Evolutionary conservation across 1,139 yeast genomes (phyloP), one percentile per base, ranked within the genome.

Genomic region (Geotrichum bryndzae): DNA sequence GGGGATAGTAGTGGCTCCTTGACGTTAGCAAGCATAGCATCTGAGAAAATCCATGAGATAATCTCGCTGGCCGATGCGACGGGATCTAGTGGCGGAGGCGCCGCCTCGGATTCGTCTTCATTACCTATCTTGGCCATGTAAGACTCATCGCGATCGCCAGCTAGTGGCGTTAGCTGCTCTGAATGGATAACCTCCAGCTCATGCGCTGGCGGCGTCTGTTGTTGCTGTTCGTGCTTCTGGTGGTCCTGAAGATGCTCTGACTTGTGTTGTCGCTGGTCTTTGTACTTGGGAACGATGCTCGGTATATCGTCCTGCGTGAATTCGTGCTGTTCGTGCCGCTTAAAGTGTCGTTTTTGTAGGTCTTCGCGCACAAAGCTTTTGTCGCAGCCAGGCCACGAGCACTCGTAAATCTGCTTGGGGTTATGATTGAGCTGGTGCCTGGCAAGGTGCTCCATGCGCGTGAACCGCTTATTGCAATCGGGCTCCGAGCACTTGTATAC

Each of bases 381-480:
- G 4, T 45, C 50, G 41, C 64, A 62, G 7, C 59, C 62, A 1
- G 59, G 60, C 64, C 64, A 62, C 2, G 51, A 29, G 51, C 64
- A 62, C 22, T 22, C 18, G 27, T 33, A 62, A 18, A 62, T 62
- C 46, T 57, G 52, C 18, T 60, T 62, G 11, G 64, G 64, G 15
- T 53, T 54, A 45, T 61, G 64, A 31, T 62, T 62, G 11, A 62
- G 54, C 54, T 56, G 62, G 41, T 60, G 62, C n/a, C 62, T 56
- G 2, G 59, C 66, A 15, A 78, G 69, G 65, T 78, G 82, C 64
- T 78, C 81, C 4, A 74, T 68, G 63, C 90, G 76, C 1, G 88
- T 84, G 69, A 85, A 85, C 66, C 79, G 79, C 73, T 85, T 85
- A 10, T 83, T 85, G 70, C 90, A 85, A 51, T 79, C 80, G 52